phyloP scores from a whole-genome alignment of 2,329 filamentous ascomycete genomes.

The Diaporthe sp. region DNA sequence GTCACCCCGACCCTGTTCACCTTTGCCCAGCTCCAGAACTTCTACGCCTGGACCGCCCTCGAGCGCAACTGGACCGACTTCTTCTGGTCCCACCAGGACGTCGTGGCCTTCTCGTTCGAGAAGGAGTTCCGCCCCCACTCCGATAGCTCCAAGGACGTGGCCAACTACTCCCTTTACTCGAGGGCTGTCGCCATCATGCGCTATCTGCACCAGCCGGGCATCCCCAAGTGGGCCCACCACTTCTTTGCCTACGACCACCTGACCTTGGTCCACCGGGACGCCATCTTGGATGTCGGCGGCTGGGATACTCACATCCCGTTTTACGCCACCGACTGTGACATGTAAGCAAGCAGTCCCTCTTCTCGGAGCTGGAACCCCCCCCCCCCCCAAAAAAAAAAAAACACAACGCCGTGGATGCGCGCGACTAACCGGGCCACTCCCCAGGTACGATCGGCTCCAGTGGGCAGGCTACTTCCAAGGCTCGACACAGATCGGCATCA shows the following conservation, averaged over 20 bases:
- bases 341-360: conserved; percentile 44
- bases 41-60: conserved; percentile 61
- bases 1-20: conserved; percentile 64
- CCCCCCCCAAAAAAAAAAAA: too few relatives aligned
- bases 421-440: neutral
- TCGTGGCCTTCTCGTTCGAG: conserved; percentile 61
- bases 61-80: conserved; percentile 62
- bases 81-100: conserved; percentile 69
- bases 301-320: conserved; percentile 68
- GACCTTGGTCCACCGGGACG: conserved; percentile 63
- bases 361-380: neutral
- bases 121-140: conserved; percentile 50
- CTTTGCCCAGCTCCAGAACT: conserved; percentile 70
- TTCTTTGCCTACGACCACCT: conserved; percentile 66
- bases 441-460: conserved; percentile 55
- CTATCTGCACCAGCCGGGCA: conserved; percentile 51
- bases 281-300: conserved; percentile 59
- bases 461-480: conserved; percentile 58
- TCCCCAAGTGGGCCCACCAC: conserved; percentile 60
- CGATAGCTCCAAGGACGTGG: conserved; percentile 55
- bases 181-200: conserved; percentile 53
- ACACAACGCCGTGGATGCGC: neutral
- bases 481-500: conserved; percentile 54
- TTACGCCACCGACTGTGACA: conserved; percentile 64
- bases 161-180: conserved; percentile 57